Conservation (phyloP, 2,329 filamentous ascomycete genomes). For the Colletotrichum liaoningense region DNA sequence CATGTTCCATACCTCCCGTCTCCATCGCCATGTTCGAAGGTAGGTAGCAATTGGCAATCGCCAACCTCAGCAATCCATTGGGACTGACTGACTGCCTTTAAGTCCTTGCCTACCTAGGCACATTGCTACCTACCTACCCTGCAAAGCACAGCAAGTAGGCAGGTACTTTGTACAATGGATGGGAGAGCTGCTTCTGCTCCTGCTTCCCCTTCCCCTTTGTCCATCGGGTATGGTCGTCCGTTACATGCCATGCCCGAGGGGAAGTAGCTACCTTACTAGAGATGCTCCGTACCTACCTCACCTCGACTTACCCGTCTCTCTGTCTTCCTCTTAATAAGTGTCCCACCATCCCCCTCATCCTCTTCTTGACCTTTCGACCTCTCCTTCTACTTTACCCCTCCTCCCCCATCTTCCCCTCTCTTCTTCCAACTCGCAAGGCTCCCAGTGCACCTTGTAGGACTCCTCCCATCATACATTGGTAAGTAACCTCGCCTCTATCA, state of each 20-base stretch:
- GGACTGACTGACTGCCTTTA: background rate
- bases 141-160: background rate
- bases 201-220: background rate
- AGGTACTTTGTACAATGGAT: background rate
- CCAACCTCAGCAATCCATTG: background rate
- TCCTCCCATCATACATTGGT: background rate
- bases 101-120: too few relatives aligned
- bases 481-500: background rate
- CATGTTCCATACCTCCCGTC: background rate
- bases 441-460: background rate
- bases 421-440: conserved; percentile 1
- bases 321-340: conserved; percentile 19
- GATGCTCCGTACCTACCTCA: background rate
- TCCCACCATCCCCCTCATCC: conserved; percentile 8
- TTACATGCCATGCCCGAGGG: conserved; percentile 19
- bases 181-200: background rate
- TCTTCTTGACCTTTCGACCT: background rate
- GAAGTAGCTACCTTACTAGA: background rate
- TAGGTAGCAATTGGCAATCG: background rate
- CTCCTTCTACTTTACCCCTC: conserved; percentile 21
- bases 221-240: background rate
- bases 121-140: too few relatives aligned
- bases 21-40: background rate
- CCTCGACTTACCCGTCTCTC: conserved; percentile 4
- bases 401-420: background rate